Evolutionary conservation across 306 rosid species (phyloP).

Genomic region (Oxytropis ochrocephala): DNA sequence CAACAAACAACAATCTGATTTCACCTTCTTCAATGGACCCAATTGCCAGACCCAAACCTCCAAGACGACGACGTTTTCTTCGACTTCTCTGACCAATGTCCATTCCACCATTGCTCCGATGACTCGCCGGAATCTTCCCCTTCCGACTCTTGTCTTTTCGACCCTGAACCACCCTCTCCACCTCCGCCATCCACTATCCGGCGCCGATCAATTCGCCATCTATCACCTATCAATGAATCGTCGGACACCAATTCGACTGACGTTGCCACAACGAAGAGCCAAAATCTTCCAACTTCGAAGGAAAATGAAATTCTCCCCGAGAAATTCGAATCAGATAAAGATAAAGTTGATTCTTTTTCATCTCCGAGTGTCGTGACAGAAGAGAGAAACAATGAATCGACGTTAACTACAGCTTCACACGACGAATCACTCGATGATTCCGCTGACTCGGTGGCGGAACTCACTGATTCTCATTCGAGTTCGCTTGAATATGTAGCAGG

Average conservation of each 20-base stretch:
- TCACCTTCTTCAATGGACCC: conserved; percentile 39
- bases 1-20: neutral
- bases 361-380: conserved; percentile 22
- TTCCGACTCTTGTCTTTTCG: conserved; percentile 17
- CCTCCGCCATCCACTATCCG: conserved; percentile 24
- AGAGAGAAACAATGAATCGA: conserved; percentile 41
- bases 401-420: conserved; percentile 37
- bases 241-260: neutral
- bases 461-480: conserved; percentile 30
- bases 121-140: conserved; percentile 33
- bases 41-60: conserved; percentile 17
- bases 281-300: conserved; percentile 12
- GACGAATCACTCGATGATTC: conserved; percentile 15
- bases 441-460: conserved; percentile 27
- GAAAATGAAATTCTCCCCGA: conserved; percentile 24
- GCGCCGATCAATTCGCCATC: conserved; percentile 31
- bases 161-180: conserved; percentile 1
- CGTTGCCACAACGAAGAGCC: neutral
- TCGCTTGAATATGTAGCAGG: conserved; percentile 42
- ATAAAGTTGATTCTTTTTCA: neutral
- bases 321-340: conserved; percentile 15
- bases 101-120: conserved; percentile 28
- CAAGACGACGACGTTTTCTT: conserved; percentile 45
- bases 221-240: conserved; percentile 13
- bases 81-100: conserved; percentile 43